phyloP scores from a whole-genome alignment of 1,284 basidiomycete genomes.

The Puccinia novopanici region DNA sequence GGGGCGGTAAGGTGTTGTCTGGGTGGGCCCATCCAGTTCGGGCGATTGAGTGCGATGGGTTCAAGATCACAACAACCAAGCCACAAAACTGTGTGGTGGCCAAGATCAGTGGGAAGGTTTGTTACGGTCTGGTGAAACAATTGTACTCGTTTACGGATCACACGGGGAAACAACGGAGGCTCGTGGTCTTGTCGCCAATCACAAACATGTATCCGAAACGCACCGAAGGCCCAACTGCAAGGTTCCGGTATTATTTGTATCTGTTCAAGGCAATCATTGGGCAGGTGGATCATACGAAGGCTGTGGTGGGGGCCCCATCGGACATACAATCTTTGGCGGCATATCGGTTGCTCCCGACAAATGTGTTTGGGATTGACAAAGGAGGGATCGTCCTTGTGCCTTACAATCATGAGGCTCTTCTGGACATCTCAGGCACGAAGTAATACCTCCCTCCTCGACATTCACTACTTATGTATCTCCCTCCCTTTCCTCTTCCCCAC shows the following conservation, averaged over 20 bases:
- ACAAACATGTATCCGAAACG: constrained; percentile 29
- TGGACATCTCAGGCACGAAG: neutral
- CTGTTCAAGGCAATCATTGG: neutral
- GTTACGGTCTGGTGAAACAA: neutral
- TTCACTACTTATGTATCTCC: no score
- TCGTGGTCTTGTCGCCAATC: constrained; percentile 13
- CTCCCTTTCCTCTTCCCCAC: no score
- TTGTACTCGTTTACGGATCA: neutral
- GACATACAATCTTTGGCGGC: constrained; percentile 11
- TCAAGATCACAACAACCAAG: neutral
- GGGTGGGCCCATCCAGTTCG: neutral
- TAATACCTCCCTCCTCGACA: no score
- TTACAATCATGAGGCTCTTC: neutral
- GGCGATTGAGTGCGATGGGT: neutral
- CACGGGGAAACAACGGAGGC: neutral
- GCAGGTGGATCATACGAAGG: neutral
- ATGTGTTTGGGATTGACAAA: constrained; percentile 2
- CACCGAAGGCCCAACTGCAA: neutral
- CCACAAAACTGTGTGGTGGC: constrained; percentile 24
- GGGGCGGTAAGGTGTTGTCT: neutral
- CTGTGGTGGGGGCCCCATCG: neutral
- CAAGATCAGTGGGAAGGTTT: neutral
- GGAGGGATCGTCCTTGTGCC: constrained; percentile 19
- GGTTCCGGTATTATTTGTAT: constrained; percentile 6
- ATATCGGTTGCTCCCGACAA: neutral